These are phyloP conservation scores for Phytophthora vignae DNA, from an alignment of 352 stramenopile genomes.

Conservation along the genomic window DNA sequence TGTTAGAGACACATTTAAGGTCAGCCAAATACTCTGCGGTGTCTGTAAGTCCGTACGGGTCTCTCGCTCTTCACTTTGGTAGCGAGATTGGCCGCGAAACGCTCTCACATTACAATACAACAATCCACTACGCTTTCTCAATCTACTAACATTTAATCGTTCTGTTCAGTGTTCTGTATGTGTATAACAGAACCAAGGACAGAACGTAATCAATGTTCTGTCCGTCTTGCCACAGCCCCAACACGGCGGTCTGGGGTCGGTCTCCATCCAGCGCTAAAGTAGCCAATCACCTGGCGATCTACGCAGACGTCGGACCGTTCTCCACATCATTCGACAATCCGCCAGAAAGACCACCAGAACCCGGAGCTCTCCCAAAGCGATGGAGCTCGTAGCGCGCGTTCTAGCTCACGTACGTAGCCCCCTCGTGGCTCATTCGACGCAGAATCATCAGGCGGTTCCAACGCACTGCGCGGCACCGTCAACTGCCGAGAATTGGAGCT, in stretches of 20 bases:
- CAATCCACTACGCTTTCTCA: no score
- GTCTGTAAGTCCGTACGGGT: no score
- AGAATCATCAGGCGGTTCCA: neutral
- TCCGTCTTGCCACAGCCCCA: no score
- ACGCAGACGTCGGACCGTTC: neutral
- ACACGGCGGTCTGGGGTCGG: neutral
- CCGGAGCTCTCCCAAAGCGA: slow-evolving; percentile 3
- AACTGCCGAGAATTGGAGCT: slow-evolving; percentile 12
- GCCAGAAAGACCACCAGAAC: slow-evolving; percentile 34
- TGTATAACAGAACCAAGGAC: no score
- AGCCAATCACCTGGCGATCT: slow-evolving; percentile 19
- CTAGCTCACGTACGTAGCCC: slow-evolving; percentile 40
- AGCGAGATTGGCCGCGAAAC: no score
- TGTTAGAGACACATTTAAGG: no score
- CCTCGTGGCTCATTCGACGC: neutral
- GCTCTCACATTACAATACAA: no score
- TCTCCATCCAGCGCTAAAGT: slow-evolving; percentile 1
- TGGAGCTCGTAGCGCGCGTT: slow-evolving; percentile 31
- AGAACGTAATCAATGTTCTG: no score
- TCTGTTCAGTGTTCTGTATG: no score
- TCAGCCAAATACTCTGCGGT: no score
- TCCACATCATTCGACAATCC: slow-evolving; percentile 25
- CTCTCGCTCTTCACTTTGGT: no score
- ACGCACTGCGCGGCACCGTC: neutral
- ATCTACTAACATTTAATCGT: no score